Percentiles rank a stretch among this genome's conserved stretches.
Evolutionary conservation across 2,329 filamentous ascomycete species (phyloP).

Genomic region (Fusarium veterinarium): DNA sequence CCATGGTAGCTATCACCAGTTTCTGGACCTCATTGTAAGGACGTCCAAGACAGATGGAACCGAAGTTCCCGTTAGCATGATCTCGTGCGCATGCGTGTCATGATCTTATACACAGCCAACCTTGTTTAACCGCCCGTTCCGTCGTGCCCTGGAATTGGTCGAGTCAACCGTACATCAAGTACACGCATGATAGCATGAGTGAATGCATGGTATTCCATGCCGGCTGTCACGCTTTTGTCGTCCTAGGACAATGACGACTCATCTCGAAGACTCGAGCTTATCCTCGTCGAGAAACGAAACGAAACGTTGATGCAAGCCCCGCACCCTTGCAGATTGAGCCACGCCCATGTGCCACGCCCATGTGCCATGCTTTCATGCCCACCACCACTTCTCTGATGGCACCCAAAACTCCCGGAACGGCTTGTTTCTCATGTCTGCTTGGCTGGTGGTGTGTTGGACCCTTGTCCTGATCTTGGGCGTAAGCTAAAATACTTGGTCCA

Average conservation of each 20-base stretch:
- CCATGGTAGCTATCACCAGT: background rate
- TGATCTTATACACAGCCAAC: conserved; percentile 19
- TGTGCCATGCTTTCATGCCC: conserved; percentile 33
- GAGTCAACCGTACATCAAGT: background rate
- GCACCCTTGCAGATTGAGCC: conserved; percentile 32
- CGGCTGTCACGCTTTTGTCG: conserved; percentile 19
- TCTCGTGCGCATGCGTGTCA: conserved; percentile 36
- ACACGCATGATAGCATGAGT: background rate
- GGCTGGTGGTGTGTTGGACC: conserved; percentile 32
- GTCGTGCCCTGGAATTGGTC: conserved; percentile 15
- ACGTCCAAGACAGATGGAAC: background rate
- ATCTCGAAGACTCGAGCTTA: conserved; percentile 9
- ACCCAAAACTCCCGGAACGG: conserved; percentile 15
- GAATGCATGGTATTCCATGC: background rate
- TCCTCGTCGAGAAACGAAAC: conserved; percentile 24
- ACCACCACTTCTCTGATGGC: conserved; percentile 20
- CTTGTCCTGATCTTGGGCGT: conserved; percentile 8
- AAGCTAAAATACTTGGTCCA: conserved; percentile 10
- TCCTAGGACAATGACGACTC: conserved; percentile 24
- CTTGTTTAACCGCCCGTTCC: conserved; percentile 23
- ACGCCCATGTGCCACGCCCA: conserved; percentile 43
- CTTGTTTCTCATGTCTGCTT: conserved; percentile 21
- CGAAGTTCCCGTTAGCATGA: conserved; percentile 27
- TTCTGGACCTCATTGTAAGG: background rate
- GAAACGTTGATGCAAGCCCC: conserved; percentile 42